Evolutionary conservation across 2,329 filamentous ascomycete species (phyloP), one percentile per base, ranked within the genome.

Genomic region (Akanthomyces muscarius): DNA sequence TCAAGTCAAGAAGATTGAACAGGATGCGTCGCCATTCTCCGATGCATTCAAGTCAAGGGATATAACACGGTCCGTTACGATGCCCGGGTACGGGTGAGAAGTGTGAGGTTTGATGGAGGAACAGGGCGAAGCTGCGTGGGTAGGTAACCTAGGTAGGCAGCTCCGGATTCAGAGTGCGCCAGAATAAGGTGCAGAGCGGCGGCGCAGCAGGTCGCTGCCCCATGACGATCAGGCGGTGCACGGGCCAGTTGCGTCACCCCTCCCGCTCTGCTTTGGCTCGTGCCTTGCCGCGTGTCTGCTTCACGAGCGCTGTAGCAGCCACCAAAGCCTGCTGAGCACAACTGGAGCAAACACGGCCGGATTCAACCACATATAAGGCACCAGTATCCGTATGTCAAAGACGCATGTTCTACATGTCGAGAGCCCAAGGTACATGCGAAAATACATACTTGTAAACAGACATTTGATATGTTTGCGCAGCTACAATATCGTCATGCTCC

Each of bases 181-280:
- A 62, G 59, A 16, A 55, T 48, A 36, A 36, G 33, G 33, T 54
- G 59, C 50, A 28, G 33, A 36, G 59, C 50, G 59, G 28, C 16
- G 45, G 7, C 16, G 8, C 25, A 21, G 51, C 21, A 28, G 18
- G 28, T 33, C 50, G 44, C 42, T 56, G 33, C 36, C 36, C 54
- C 53, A 62, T 54, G 59, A 62, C 59, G 59, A 61, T 62, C 47
- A 23, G 47, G 57, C 18, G 52, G 47, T 44, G 63, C 63, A 64
- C 63, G 54, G 59, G 59, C 63, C 63, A 64, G 55, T 64, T 62
- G 63, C 63, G 63, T 64, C 63, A 62, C 54, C 48, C 53, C 53
- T 59, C 59, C 30, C 36, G 6, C 30, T 7, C 38, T 41, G 38
- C n/a, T 13, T 18, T n/a, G 7, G 44, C 44, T n/a, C n/a, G 44